phyloP scores from a whole-genome alignment of 192 early-diverging fungal genomes.

The Dispira parvispora region DNA sequence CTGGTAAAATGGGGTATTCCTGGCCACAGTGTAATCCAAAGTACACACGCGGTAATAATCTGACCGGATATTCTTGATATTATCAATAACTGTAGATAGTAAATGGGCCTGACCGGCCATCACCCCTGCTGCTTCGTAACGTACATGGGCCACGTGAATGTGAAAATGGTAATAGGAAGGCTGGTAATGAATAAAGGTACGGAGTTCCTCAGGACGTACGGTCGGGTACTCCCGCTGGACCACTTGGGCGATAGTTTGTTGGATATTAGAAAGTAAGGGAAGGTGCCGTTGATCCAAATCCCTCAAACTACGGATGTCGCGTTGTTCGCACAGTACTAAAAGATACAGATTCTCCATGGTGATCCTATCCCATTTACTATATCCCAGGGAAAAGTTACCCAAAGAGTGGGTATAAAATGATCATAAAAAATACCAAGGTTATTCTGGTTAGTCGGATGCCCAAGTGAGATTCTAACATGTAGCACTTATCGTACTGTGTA shows the following conservation, averaged over 20 bases:
- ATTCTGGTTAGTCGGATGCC: too few relatives aligned
- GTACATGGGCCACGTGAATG: conserved; percentile 53
- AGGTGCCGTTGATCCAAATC: conserved; percentile 40
- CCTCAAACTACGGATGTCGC: conserved; percentile 39
- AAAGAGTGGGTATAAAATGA: too few relatives aligned
- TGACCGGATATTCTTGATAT: conserved; percentile 36
- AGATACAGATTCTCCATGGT: conserved; percentile 46
- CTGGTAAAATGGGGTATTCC: background rate
- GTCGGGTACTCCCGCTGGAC: conserved; percentile 26
- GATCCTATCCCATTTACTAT: conserved; percentile 54
- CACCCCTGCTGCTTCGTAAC: conserved; percentile 35
- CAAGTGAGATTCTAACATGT: too few relatives aligned
- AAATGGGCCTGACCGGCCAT: conserved; percentile 47
- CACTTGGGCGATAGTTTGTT: conserved; percentile 25
- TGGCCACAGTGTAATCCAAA: conserved; percentile 14
- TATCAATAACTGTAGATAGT: conserved; percentile 48
- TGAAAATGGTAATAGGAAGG: conserved; percentile 75
- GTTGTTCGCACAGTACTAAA: conserved; percentile 36
- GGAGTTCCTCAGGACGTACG: conserved; percentile 36
- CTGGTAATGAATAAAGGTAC: conserved; percentile 64
- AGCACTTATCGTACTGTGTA: too few relatives aligned
- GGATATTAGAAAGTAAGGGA: conserved; percentile 42
- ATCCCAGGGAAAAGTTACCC: background rate
- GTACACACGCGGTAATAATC: conserved; percentile 50
- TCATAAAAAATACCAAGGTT: too few relatives aligned